Conservation (phyloP, 208 protist genomes). For the Acanthamoeba lenticulata region DNA sequence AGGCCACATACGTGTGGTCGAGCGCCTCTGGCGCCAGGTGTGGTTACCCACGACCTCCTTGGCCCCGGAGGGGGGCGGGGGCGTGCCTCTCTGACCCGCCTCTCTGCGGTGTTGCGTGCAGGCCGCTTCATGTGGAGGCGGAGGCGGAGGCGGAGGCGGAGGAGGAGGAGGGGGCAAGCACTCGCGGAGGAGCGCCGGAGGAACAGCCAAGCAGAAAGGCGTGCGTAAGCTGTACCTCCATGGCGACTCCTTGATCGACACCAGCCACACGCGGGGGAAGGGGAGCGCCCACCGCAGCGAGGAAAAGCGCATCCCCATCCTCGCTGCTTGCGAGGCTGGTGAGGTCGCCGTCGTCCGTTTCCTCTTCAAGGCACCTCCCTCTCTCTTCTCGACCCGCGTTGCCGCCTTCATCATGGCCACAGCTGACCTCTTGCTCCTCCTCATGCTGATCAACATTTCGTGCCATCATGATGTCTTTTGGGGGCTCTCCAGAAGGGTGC, state of each 20-base stretch:
- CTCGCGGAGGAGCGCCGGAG: not conserved
- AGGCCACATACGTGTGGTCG: not conserved
- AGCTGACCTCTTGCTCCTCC: not conserved
- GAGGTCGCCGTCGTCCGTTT: not conserved
- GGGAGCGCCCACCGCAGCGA: slow-evolving; percentile 1
- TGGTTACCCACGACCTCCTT: not conserved
- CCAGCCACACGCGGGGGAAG: not conserved
- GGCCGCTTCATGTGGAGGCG: too few relatives aligned
- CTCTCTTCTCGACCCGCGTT: not conserved
- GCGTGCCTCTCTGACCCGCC: not conserved
- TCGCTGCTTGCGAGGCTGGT: not conserved
- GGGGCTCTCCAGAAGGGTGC: not conserved
- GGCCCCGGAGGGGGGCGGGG: not conserved
- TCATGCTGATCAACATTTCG: not conserved
- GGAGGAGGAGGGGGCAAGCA: too few relatives aligned
- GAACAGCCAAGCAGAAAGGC: not conserved
- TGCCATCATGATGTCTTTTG: too few relatives aligned
- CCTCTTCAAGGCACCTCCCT: not conserved
- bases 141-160: too few relatives aligned
- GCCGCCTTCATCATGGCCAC: not conserved
- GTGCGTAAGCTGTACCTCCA: not conserved
- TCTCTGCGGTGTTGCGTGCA: too few relatives aligned
- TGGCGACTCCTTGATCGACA: not conserved
- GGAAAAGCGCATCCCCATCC: not conserved
- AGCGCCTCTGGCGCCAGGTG: not conserved